Evolutionary conservation across 1,284 basidiomycete genomes (phyloP).

Genomic region (Ustilago bromivora): DNA sequence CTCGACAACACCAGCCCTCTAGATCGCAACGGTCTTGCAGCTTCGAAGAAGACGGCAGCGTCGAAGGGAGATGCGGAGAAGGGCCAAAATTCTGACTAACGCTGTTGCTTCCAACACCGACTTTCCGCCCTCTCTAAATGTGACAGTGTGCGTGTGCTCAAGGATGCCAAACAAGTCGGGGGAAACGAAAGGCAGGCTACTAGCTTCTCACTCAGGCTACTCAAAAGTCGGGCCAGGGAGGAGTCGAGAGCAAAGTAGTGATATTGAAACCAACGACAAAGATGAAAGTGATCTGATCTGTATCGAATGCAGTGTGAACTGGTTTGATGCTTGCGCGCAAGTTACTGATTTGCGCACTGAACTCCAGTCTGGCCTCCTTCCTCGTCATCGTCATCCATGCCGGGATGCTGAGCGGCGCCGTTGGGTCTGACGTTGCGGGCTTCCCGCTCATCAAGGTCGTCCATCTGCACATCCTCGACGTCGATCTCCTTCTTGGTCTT

Average conservation of each 20-base stretch:
- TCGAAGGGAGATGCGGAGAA: slow-evolving; percentile 30
- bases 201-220: too few relatives aligned
- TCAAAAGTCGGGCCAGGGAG: slow-evolving; percentile 62
- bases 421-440: slow-evolving; percentile 71
- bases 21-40: slow-evolving; percentile 30
- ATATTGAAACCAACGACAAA: slow-evolving; percentile 58
- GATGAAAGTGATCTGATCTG: slow-evolving; percentile 50
- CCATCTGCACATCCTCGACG: slow-evolving; percentile 87
- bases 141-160: too few relatives aligned
- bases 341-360: slow-evolving; percentile 61
- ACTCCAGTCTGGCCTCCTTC: slow-evolving; percentile 58
- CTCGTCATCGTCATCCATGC: slow-evolving; percentile 83
- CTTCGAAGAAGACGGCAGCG: slow-evolving; percentile 18
- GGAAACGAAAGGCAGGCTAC: too few relatives aligned
- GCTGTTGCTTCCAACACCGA: too few relatives aligned
- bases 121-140: too few relatives aligned
- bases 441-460: slow-evolving; percentile 84
- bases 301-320: too few relatives aligned
- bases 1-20: slow-evolving; percentile 26
- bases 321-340: too few relatives aligned
- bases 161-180: too few relatives aligned
- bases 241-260: slow-evolving; percentile 52
- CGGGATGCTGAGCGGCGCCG: slow-evolving; percentile 71
- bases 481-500: slow-evolving; percentile 77
- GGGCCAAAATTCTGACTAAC: not conserved